phyloP scores from a whole-genome alignment of 495 filamentous ascomycete species.

The Talaromyces wortmannii region DNA sequence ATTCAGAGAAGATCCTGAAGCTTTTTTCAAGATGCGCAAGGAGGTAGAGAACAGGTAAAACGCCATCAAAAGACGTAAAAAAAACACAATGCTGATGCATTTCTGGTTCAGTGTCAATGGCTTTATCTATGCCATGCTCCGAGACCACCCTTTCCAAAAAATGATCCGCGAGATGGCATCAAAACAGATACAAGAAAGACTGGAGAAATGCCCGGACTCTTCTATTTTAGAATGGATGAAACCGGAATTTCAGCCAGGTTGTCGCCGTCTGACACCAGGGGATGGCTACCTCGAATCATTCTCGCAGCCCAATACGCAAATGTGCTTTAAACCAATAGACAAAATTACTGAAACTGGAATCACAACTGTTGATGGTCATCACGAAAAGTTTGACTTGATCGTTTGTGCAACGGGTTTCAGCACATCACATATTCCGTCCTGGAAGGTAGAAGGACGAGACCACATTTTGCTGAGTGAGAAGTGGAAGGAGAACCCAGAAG shows the following conservation, averaged over 20 bases:
- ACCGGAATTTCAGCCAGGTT: slow-evolving; percentile 32
- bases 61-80: background rate
- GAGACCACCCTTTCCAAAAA: too few species aligned
- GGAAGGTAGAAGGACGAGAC: too few species aligned
- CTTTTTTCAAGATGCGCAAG: slow-evolving; percentile 4
- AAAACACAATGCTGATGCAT: background rate
- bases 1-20: slow-evolving; percentile 5
- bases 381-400: slow-evolving; percentile 29
- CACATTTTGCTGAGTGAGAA: too few species aligned
- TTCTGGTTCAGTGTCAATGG: background rate
- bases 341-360: slow-evolving; percentile 38
- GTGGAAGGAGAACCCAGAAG: too few species aligned
- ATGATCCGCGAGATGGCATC: background rate
- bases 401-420: slow-evolving; percentile 42
- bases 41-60: slow-evolving; percentile 5
- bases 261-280: slow-evolving; percentile 43
- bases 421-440: too few species aligned
- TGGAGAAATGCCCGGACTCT: background rate
- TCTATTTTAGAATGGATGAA: background rate
- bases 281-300: slow-evolving; percentile 42
- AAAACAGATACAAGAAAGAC: background rate
- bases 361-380: slow-evolving; percentile 38
- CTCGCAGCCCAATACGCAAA: slow-evolving; percentile 33
- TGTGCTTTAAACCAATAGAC: slow-evolving; percentile 29
- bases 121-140: too few species aligned